Percentiles rank a stretch among this genome's conserved stretches.
These are phyloP conservation scores for Pseudogymnoascus sp. DNA, from an alignment of 2,329 filamentous ascomycete genomes.

Conservation along the genomic window DNA sequence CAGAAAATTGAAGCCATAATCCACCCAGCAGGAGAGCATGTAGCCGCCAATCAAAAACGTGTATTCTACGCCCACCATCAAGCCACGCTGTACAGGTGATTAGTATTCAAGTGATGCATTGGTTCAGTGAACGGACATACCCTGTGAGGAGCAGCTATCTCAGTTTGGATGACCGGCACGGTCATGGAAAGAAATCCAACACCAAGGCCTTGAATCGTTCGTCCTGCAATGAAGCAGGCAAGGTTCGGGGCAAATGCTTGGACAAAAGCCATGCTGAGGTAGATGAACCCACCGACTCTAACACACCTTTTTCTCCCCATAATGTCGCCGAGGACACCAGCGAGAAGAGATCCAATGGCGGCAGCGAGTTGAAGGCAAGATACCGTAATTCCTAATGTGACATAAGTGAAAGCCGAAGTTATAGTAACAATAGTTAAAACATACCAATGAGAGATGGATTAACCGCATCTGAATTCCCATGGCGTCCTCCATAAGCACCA, in stretches of 20 bases:
- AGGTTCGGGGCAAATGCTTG: conserved; percentile 27
- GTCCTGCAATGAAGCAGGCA: conserved; percentile 32
- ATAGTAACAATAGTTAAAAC: neutral
- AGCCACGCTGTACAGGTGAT: conserved; percentile 20
- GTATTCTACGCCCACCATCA: conserved; percentile 34
- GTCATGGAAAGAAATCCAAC: conserved; percentile 33
- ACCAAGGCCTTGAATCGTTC: conserved; percentile 33
- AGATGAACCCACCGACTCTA: conserved; percentile 30
- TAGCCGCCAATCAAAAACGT: conserved; percentile 31
- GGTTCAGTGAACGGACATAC: neutral
- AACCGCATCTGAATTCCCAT: conserved; percentile 25
- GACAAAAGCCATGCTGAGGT: conserved; percentile 31
- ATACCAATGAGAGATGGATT: conserved; percentile 31
- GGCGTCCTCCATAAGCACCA: conserved; percentile 30
- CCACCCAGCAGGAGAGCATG: conserved; percentile 33
- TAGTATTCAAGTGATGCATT: neutral
- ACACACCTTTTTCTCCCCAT: conserved; percentile 31
- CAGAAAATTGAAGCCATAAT: conserved; percentile 31
- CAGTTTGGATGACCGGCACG: conserved; percentile 34
- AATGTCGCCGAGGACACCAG: conserved; percentile 30
- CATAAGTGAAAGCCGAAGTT: neutral
- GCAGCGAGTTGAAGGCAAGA: conserved; percentile 31
- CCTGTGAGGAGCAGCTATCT: conserved; percentile 29
- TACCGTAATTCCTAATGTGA: conserved; percentile 25
- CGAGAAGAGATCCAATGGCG: conserved; percentile 28